Evolutionary conservation across 768 basidiomycete genomes (phyloP), one percentile per base, ranked within the genome.

Genomic region (Boletus insuetus): DNA sequence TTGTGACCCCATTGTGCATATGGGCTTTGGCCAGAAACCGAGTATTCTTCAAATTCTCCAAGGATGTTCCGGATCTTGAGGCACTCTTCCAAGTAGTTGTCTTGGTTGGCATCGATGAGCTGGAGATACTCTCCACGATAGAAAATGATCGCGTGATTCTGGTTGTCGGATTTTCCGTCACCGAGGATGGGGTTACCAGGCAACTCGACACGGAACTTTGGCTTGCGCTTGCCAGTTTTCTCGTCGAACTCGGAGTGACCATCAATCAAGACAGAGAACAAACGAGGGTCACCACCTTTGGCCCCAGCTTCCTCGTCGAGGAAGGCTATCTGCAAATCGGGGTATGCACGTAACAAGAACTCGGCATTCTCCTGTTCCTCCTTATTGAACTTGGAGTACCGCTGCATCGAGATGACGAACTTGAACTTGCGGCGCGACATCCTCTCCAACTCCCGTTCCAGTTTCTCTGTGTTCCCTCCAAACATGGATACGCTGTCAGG

Each of bases 391-490:
- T 98, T 98, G 68, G 92, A 85, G 78, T 93, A 98, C 14, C 97
- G 90, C 72, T 98, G 97, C 97, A 98, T 98, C 37, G 97, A 96
- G 54, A 98, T 89, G 56, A 90, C 79, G 67, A 98, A 96, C 75
- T 98, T 98, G 86, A 98, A 98, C 75, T 99, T 99, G 67, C 96
- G 84, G 51, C 94, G 83, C 3, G 95, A 84, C 97, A 98, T 98
- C 48, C 93, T 83, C 71, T 98, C 97, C 51, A 99, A 77, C 74
- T 99, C 96, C 41, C 92, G 85, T 74, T 98, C 97, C 40, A 99
- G 82, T 54, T 87, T 84, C 69, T 98, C 96, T 10, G 97, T 97
- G 76, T 96, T 98, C 6, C 96, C 95, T 39, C 91, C 94, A 73
- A 98, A 96, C 57, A 84, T 83, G 69, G 98, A 94, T 2, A 99